Evolutionary conservation across 2,329 filamentous ascomycete species (phyloP).

Genomic region (Botrytis paeoniae): DNA sequence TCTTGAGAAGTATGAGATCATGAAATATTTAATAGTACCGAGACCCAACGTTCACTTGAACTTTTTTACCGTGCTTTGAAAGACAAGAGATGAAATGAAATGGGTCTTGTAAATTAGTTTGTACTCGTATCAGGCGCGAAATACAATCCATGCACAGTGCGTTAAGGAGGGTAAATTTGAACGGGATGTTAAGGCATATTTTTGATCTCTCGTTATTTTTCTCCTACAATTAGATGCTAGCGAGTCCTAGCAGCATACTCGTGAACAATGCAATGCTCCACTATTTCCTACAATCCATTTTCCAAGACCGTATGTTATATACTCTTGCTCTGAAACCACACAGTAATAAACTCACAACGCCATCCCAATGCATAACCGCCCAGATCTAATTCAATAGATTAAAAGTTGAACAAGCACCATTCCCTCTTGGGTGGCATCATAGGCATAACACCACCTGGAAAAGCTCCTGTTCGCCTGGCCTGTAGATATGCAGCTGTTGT

Average conservation of each 20-base stretch:
- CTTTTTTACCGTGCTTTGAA: not conserved
- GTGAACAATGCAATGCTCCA: not conserved
- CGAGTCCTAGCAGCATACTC: not conserved
- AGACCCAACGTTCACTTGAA: not conserved
- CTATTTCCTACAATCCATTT: conserved; percentile 6
- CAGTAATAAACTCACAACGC: conserved; percentile 19
- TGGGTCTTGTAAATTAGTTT: not conserved
- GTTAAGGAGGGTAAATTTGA: not conserved
- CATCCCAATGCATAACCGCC: conserved; percentile 21
- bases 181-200: not conserved
- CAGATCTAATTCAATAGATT: conserved; percentile 18
- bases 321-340: not conserved
- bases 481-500: conserved; percentile 61
- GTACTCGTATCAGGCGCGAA: not conserved
- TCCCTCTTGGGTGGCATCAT: conserved; percentile 74
- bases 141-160: not conserved
- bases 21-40: not conserved
- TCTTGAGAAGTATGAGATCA: not conserved
- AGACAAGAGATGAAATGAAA: not conserved
- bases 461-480: conserved; percentile 63
- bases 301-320: not conserved
- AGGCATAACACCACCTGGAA: conserved; percentile 70
- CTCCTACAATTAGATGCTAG: not conserved
- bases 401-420: conserved; percentile 73
- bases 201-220: not conserved